phyloP scores from a whole-genome alignment of 345 rosid species.

The Lepidium sativum region DNA sequence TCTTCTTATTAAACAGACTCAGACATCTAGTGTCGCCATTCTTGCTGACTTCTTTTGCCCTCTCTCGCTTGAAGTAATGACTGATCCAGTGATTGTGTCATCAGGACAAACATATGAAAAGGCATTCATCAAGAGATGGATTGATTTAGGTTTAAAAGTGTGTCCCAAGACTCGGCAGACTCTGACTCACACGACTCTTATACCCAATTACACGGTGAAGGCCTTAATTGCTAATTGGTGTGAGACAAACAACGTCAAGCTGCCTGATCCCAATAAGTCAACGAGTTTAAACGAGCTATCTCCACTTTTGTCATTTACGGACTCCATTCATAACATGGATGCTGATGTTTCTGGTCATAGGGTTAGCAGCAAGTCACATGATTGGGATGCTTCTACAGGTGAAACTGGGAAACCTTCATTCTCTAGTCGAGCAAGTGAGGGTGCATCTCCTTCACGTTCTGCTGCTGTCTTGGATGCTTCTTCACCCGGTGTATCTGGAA shows the following conservation, averaged over 20 bases:
- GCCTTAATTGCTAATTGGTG: constrained; percentile 96
- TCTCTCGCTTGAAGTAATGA: constrained; percentile 93
- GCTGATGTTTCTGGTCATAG: constrained; percentile 26
- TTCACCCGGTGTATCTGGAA: constrained; percentile 39
- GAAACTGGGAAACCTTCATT: constrained; percentile 34
- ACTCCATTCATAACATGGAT: constrained; percentile 35
- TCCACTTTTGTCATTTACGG: constrained; percentile 45
- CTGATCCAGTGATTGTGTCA: constrained; percentile 91
- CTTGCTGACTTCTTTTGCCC: constrained; percentile 98
- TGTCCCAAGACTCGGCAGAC: constrained; percentile 94
- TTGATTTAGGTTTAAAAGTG: constrained; percentile 81
- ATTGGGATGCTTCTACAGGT: constrained; percentile 36
- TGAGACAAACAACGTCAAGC: constrained; percentile 73
- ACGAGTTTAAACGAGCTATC: constrained; percentile 47
- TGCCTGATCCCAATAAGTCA: constrained; percentile 66
- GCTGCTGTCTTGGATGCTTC: constrained; percentile 50
- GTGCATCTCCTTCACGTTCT: constrained; percentile 52
- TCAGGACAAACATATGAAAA: constrained; percentile 95
- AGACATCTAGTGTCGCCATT: constrained; percentile 66
- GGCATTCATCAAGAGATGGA: constrained; percentile 85
- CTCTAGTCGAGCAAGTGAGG: constrained; percentile 38
- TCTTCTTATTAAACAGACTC: constrained; percentile 64
- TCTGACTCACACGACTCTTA: constrained; percentile 64
- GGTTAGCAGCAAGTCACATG: constrained; percentile 35
- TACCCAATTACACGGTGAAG: constrained; percentile 94